Conservation (phyloP, 2,329 filamentous ascomycete genomes). For the Diaporthe aspalathi region DNA sequence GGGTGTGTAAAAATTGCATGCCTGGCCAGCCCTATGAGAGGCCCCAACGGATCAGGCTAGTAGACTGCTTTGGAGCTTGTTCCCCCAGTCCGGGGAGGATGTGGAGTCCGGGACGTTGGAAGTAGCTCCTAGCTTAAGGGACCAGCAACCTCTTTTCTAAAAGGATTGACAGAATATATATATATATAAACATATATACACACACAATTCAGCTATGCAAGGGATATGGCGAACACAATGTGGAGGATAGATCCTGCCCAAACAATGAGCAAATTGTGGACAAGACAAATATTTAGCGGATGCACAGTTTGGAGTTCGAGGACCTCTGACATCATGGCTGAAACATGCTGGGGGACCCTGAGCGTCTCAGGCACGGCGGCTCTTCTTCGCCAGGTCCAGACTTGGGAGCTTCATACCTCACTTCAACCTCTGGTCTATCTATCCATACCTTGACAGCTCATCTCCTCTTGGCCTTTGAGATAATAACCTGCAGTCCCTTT, state of each 20-base stretch:
- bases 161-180: neutral
- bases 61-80: neutral
- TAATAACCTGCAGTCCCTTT: neutral
- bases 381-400: neutral
- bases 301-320: neutral
- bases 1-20: neutral
- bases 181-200: no score
- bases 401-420: neutral
- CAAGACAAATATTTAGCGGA: neutral
- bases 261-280: neutral
- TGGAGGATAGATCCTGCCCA: fast-evolving
- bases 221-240: neutral
- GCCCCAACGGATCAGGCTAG: neutral
- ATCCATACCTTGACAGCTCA: neutral
- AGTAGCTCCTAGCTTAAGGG: neutral
- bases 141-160: neutral
- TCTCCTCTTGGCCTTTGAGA: neutral
- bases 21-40: neutral
- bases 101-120: neutral
- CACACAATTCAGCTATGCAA: neutral
- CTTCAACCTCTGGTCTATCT: neutral
- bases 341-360: constrained; percentile 12
- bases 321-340: constrained; percentile 23
- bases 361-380: neutral
- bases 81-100: neutral